These are phyloP conservation scores for Tetragonia tetragonoides DNA, from an alignment of 148 eudicot genomes.

Conservation along the genomic window DNA sequence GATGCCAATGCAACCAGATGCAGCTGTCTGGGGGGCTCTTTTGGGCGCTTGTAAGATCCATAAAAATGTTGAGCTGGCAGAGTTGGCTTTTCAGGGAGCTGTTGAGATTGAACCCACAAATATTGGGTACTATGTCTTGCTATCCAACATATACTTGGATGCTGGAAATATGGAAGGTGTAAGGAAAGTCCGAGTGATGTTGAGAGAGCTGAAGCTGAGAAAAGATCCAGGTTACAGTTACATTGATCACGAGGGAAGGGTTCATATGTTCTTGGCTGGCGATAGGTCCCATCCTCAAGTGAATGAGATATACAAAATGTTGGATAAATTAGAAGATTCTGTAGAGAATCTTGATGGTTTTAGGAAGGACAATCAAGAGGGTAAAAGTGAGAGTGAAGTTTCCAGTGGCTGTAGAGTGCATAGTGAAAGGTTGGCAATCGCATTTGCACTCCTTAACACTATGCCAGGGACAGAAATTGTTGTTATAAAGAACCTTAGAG, in stretches of 20 bases:
- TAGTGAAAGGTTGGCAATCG: constrained; percentile 72
- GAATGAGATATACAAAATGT: constrained; percentile 48
- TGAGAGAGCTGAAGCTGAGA: constrained; percentile 56
- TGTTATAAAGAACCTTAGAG: constrained; percentile 78
- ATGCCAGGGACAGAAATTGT: constrained; percentile 44
- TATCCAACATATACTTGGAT: constrained; percentile 63
- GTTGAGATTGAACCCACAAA: constrained; percentile 65
- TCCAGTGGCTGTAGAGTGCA: constrained; percentile 44
- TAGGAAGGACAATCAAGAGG: constrained; percentile 20
- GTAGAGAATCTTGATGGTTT: constrained; percentile 24
- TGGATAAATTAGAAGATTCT: constrained; percentile 46
- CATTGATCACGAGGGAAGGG: constrained; percentile 52
- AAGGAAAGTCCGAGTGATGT: constrained; percentile 50
- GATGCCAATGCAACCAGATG: constrained; percentile 68
- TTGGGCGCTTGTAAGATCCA: constrained; percentile 85
- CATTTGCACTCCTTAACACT: constrained; percentile 56
- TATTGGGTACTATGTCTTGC: constrained; percentile 62
- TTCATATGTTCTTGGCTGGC: constrained; percentile 68
- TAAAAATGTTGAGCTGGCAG: constrained; percentile 56
- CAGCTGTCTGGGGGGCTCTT: constrained; percentile 85
- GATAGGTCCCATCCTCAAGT: constrained; percentile 61
- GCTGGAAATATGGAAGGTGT: constrained; percentile 41
- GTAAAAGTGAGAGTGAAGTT: constrained; percentile 23
- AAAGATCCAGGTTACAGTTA: constrained; percentile 79
- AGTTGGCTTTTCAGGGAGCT: constrained; percentile 51